These are phyloP conservation scores for Musa balbisiana DNA, from an alignment of 202 grass and related monocot genomes.

Conservation along the genomic window DNA sequence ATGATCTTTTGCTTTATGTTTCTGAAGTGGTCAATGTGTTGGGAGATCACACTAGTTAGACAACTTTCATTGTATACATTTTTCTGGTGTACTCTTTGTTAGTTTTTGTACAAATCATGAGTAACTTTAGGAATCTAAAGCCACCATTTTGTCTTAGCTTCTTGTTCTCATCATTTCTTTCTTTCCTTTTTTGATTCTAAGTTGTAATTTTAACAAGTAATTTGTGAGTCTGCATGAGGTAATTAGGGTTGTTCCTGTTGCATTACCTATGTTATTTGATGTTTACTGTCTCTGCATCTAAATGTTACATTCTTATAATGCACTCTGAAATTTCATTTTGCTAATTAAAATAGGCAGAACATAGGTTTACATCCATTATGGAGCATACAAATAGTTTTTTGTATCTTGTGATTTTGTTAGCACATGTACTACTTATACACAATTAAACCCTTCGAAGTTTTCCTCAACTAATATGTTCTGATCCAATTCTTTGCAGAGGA, in stretches of 20 bases:
- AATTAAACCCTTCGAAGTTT: neutral
- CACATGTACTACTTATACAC: neutral
- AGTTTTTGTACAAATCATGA: no score
- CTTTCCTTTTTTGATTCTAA: no score
- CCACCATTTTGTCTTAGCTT: no score
- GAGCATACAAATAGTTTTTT: neutral
- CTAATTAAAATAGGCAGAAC: neutral
- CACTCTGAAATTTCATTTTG: neutral
- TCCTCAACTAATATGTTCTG: neutral
- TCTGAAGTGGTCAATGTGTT: neutral
- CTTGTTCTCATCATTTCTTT: neutral
- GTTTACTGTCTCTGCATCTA: no score
- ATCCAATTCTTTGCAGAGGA: slow-evolving; percentile 35
- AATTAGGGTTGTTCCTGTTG: no score
- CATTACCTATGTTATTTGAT: no score
- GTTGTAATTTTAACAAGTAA: no score
- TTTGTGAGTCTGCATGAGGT: no score
- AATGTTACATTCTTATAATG: no score
- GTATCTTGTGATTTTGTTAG: neutral
- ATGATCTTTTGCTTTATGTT: neutral
- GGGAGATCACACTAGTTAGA: neutral
- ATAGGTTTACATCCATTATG: no score
- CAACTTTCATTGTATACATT: neutral
- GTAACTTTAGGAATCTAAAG: no score
- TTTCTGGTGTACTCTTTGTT: neutral